Evolutionary conservation across 305 asterid species (phyloP), one percentile per base, ranked within the genome.

Genomic region (Fraxinus greggii): DNA sequence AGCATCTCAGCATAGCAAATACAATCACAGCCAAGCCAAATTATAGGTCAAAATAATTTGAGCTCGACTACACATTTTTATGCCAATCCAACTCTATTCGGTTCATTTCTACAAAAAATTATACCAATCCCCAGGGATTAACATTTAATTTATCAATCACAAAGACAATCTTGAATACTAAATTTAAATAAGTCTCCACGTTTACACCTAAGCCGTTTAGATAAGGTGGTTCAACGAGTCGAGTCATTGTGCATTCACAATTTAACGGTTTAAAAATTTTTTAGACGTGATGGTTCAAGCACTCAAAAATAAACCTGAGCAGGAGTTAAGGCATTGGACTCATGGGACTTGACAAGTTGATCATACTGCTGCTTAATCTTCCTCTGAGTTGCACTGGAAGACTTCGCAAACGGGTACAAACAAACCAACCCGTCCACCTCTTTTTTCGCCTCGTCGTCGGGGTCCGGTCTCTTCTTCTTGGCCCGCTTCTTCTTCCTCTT

Each of bases 341-440:
- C 96, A 79, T 95, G 92, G 72, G 96, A 92, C 90, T 85, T 93
- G 4, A 91, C 96, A 84, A 94, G 95, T 77, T 92, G 92, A 86
- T 94, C 97, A 84, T 93, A 93, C 63, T 90, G 93, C 70, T 88
- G 92, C 85, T 91, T 94, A 79, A 94, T 91, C 86, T 91, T 94
- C 87, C 98, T 92, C 65, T 95, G 98, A 75, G 92, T 87, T 28
- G 95, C 92, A 84, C 97, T 92, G 0, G 89, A 85, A 67, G 94
- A 88, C 78, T 90, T 90, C 5, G 95, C 90, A 82, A 91, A 92
- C 7, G 98, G 98, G 89, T 88, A 93, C 77, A 90, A 75, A 80
- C 91, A 90, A 4, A 94, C 90, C 87, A 91, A 81, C 87, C 81
- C 88, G 10, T 85, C 89, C 76, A 88, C 86, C 76, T 79, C 92